Conservation (phyloP, 805 yeast species). For the Debaryomyces maramus region DNA sequence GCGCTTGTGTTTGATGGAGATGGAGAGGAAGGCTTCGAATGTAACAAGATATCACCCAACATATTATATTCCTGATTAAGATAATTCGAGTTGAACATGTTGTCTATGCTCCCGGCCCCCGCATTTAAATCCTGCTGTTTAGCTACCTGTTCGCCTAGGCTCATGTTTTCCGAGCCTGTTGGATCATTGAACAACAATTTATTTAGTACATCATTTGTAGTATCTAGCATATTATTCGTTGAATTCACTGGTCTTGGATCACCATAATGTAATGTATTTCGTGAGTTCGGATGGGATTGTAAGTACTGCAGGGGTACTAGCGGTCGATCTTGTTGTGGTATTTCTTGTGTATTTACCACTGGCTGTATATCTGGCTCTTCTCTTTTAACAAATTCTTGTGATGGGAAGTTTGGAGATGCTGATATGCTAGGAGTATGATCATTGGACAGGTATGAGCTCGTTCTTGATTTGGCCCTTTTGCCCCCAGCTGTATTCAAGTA, state of each 20-base stretch:
- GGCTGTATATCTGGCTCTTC: neutral
- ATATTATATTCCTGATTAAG: constrained; percentile 52
- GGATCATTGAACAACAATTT: constrained; percentile 17
- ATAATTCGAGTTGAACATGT: constrained; percentile 42
- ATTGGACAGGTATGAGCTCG: neutral
- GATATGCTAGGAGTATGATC: neutral
- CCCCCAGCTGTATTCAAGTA: constrained; percentile 22
- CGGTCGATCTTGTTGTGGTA: neutral
- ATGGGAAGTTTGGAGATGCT: neutral
- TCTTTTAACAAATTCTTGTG: neutral
- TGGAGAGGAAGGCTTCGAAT: constrained; percentile 43
- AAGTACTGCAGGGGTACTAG: neutral
- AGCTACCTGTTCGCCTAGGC: constrained; percentile 6
- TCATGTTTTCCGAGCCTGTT: constrained; percentile 13
- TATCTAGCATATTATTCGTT: constrained; percentile 22
- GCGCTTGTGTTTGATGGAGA: constrained; percentile 32
- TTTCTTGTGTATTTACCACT: neutral
- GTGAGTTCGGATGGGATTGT: neutral
- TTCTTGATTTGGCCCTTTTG: neutral
- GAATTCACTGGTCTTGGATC: neutral
- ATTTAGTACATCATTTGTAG: constrained; percentile 29
- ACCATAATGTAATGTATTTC: neutral
- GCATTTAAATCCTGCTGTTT: constrained; percentile 1
- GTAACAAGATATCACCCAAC: constrained; percentile 48
- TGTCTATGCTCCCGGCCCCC: constrained; percentile 6